Evolutionary conservation across 2,329 filamentous ascomycete genomes (phyloP), one percentile per base, ranked within the genome.

Genomic region (Nigrospora osmanthi): DNA sequence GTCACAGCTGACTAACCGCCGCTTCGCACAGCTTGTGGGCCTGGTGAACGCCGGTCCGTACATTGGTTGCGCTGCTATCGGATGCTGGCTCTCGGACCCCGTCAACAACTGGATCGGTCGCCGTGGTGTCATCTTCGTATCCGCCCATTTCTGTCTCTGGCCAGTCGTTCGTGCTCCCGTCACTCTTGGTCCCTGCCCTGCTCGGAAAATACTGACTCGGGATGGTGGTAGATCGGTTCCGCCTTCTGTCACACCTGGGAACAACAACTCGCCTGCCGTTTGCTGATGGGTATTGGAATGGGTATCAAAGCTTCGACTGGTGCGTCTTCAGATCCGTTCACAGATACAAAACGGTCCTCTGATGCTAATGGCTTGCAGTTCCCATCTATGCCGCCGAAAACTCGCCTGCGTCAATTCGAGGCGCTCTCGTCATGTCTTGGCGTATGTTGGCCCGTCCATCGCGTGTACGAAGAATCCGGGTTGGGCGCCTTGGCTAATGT

Each of bases 381-480:
- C 86, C 87, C 0, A 81, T 90, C 28, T 90, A 87, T 54, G 81
- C 84, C 0, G 85, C 86, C 2, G 86, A 90, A 61, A 86, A 80
- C 46, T 77, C 81, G 0, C 85, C 85, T 0, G 80, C 84, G 1
- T 62, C 71, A 2, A 82, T 89, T 44, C 78, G 85, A 58, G 85
- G 85, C 51, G 85, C 83, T 9, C 70, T 93, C 15, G 85, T 90
- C 50, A 91, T 91, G 86, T 82, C 81, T 50, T 91, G 87, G 86
- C 83, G 59, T 57, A 49, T 54, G 54, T 54, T 35, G 36, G 6
- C 35, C 45, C 16, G 13, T 33, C 36, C 36, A 15, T n/a, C 34
- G 48, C 42, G 28, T 47, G 49, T 32, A 52, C 49, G 33, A 36
- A 31, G 23, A 50, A 54, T 36, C 48, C 54, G 12, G 43, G 49